Percentiles rank a stretch among this genome's conserved stretches.
phyloP scores from a whole-genome alignment of 2,329 filamentous ascomycete species.

The Sclerotinia sclerotiorum region DNA sequence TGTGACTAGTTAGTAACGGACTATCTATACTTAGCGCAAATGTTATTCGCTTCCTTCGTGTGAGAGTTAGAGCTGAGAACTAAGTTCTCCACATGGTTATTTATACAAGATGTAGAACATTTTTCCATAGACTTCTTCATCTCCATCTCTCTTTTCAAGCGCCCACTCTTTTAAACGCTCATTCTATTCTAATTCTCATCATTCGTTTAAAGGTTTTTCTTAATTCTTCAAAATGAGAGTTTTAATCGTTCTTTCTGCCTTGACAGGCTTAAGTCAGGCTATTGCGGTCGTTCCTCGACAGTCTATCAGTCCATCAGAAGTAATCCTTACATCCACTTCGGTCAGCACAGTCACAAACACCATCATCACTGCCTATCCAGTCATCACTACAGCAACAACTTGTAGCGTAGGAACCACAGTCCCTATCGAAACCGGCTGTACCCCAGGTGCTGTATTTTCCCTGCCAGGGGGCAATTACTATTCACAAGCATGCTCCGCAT shows the following conservation, averaged over 20 bases:
- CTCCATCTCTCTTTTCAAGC: not conserved
- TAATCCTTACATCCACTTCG: not conserved
- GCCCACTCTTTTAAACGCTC: not conserved
- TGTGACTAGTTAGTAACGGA: not conserved
- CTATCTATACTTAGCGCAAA: not conserved
- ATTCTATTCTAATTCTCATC: not conserved
- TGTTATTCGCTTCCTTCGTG: not conserved
- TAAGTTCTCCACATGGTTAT: not conserved
- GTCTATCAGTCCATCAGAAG: not conserved
- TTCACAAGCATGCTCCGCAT: not conserved
- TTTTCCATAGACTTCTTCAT: not conserved
- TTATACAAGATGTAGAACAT: not conserved
- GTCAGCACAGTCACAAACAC: not conserved
- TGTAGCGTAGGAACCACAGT: not conserved
- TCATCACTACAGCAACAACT: not conserved
- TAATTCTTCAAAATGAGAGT: not conserved
- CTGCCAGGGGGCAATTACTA: slow-evolving; percentile 3
- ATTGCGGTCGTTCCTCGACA: not conserved
- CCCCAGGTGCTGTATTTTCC: not conserved
- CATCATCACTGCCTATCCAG: not conserved
- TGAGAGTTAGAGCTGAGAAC: not conserved
- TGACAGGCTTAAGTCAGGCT: not conserved
- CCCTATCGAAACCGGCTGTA: not conserved
- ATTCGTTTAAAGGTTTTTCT: not conserved
- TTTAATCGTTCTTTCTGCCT: not conserved